Conservation (phyloP, 768 basidiomycete genomes). For the Dentipellis sp. region DNA sequence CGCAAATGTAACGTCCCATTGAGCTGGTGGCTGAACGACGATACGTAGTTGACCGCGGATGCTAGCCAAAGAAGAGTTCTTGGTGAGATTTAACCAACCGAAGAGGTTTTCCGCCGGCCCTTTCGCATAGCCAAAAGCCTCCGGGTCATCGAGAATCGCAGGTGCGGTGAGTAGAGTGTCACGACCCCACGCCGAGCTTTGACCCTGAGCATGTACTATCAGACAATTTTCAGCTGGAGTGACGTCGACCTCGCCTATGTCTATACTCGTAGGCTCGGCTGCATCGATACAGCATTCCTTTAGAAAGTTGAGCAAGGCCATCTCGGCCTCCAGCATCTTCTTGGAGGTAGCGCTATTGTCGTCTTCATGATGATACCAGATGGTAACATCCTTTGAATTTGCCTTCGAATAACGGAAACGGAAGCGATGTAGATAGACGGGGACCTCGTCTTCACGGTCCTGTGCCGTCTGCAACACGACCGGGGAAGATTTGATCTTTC, state of each 20-base stretch:
- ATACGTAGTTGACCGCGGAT: constrained; percentile 5
- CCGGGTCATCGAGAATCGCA: constrained; percentile 1
- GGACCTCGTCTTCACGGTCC: neutral
- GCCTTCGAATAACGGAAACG: neutral
- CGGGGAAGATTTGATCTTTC: neutral
- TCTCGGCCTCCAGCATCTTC: neutral
- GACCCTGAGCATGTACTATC: no score
- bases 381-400: no score
- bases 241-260: constrained; percentile 5
- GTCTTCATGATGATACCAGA: neutral
- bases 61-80: constrained; percentile 3
- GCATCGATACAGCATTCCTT: constrained; percentile 2
- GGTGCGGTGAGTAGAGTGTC: constrained; percentile 5
- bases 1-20: constrained; percentile 8
- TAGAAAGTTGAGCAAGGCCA: neutral
- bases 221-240: neutral
- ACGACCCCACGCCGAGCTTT: neutral
- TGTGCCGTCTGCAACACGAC: neutral
- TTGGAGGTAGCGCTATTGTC: no score
- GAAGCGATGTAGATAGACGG: neutral
- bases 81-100: constrained; percentile 2
- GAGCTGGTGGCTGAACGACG: constrained; percentile 4
- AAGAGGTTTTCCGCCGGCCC: constrained; percentile 5
- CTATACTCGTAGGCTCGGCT: constrained; percentile 7
- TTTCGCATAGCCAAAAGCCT: constrained; percentile 1